These are phyloP conservation scores for Erythrobasidium hasegawianum DNA, from an alignment of 1,284 basidiomycete species.

Conservation along the genomic window DNA sequence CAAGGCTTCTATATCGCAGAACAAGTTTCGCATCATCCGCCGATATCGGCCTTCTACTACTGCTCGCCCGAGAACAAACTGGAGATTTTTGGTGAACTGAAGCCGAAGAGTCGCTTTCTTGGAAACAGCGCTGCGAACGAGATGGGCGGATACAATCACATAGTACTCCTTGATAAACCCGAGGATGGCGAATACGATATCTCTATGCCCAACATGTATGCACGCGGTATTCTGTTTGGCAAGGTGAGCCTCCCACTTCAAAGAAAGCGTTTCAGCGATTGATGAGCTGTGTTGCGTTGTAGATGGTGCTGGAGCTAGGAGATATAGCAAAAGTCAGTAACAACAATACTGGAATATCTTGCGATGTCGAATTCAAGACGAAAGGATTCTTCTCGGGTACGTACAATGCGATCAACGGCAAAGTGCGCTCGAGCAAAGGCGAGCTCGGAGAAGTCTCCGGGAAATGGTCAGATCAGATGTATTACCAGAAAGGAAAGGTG, in stretches of 20 bases:
- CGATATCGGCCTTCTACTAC: slow-evolving; percentile 95
- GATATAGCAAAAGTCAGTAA: slow-evolving; percentile 84
- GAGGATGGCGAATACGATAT: slow-evolving; percentile 87
- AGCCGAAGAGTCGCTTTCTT: slow-evolving; percentile 92
- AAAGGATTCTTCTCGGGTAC: slow-evolving; percentile 98
- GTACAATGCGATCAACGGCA: slow-evolving; percentile 85
- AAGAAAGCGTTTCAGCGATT: background rate
- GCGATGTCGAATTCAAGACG: slow-evolving; percentile 95
- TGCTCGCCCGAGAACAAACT: slow-evolving; percentile 80
- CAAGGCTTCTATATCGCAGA: slow-evolving; percentile 96
- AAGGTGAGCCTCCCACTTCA: slow-evolving; percentile 52
- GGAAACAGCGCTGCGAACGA: slow-evolving; percentile 92
- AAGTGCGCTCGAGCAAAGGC: slow-evolving; percentile 62
- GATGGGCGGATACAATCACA: slow-evolving; percentile 46
- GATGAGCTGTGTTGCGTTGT: background rate
- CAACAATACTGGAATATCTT: slow-evolving; percentile 66
- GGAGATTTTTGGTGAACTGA: slow-evolving; percentile 83
- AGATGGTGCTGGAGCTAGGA: slow-evolving; percentile 92
- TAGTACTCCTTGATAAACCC: slow-evolving; percentile 70
- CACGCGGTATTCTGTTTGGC: slow-evolving; percentile 92
- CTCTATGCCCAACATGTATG: slow-evolving; percentile 91
- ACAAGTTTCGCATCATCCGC: slow-evolving; percentile 84
- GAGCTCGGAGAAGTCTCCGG: slow-evolving; percentile 84
- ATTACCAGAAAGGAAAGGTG: slow-evolving; percentile 71
- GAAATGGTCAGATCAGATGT: slow-evolving; percentile 88